Conservation (phyloP, 1,284 basidiomycete species). For the Exobasidium rhododendri region DNA sequence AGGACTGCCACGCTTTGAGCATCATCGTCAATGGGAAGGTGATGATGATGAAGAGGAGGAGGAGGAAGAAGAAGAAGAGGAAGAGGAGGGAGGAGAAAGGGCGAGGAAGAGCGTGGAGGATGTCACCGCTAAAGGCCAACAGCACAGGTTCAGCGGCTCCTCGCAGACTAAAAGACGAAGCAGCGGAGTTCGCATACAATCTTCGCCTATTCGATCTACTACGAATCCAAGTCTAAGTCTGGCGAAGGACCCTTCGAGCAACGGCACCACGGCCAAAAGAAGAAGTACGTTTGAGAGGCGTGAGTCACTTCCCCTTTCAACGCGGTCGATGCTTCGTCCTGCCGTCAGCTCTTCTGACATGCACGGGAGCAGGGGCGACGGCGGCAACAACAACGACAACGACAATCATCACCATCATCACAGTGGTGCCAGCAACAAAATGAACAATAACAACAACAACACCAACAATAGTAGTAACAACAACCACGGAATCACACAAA, state of each 20-base stretch:
- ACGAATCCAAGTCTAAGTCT: not conserved
- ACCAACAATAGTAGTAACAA: not conserved
- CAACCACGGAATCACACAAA: not conserved
- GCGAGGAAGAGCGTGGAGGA: too few relatives aligned
- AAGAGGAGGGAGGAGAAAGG: not conserved
- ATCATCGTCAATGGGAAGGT: slow-evolving; percentile 26
- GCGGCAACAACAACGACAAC: not conserved
- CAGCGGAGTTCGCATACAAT: not conserved
- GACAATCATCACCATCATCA: too few relatives aligned
- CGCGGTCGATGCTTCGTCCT: not conserved
- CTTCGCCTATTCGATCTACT: slow-evolving; percentile 9
- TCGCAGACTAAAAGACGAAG: slow-evolving; percentile 10
- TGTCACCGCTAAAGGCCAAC: not conserved
- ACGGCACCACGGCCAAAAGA: not conserved
- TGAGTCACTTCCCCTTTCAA: not conserved
- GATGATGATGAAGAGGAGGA: not conserved
- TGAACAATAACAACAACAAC: not conserved
- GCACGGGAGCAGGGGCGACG: not conserved
- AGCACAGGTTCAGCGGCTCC: not conserved
- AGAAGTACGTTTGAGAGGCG: not conserved
- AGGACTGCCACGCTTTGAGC: slow-evolving; percentile 42
- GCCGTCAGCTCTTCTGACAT: not conserved
- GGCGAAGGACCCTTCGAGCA: not conserved
- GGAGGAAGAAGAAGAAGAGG: too few relatives aligned
- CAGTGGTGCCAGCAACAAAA: not conserved